These are phyloP conservation scores for Geosiphon pyriformis DNA, from an alignment of 192 early-diverging fungal species.

Conservation along the genomic window DNA sequence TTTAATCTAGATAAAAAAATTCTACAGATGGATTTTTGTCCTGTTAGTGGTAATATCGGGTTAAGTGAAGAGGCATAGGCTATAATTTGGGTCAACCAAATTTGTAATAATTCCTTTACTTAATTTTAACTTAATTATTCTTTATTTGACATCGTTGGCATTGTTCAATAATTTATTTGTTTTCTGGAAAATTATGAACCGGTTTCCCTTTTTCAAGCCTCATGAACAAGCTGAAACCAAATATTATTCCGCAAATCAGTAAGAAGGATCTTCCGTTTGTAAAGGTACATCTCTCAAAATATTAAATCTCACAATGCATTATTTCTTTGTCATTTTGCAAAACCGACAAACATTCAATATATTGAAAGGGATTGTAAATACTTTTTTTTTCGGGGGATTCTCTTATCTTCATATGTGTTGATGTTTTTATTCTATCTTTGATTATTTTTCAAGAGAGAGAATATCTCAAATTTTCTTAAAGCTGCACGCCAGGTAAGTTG, in stretches of 20 bases:
- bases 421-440: not conserved
- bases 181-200: no score
- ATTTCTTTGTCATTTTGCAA: slow-evolving; percentile 7
- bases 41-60: no score
- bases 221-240: slow-evolving; percentile 72
- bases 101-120: slow-evolving; percentile 5
- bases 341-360: no score
- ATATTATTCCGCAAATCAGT: slow-evolving; percentile 67
- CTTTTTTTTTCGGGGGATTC: no score
- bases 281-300: slow-evolving; percentile 39
- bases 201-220: no score
- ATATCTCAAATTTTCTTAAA: slow-evolving; percentile 69
- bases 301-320: not conserved
- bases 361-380: no score
- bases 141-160: no score
- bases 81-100: no score
- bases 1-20: no score
- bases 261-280: slow-evolving; percentile 67
- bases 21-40: no score
- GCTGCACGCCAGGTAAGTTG: slow-evolving; percentile 54
- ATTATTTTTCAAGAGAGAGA: slow-evolving; percentile 65
- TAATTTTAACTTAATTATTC: not conserved
- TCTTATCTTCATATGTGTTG: not conserved
- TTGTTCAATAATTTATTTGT: no score
- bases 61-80: no score